phyloP scores from a whole-genome alignment of 495 filamentous ascomycete species.

The Chaetomium cochliodes region DNA sequence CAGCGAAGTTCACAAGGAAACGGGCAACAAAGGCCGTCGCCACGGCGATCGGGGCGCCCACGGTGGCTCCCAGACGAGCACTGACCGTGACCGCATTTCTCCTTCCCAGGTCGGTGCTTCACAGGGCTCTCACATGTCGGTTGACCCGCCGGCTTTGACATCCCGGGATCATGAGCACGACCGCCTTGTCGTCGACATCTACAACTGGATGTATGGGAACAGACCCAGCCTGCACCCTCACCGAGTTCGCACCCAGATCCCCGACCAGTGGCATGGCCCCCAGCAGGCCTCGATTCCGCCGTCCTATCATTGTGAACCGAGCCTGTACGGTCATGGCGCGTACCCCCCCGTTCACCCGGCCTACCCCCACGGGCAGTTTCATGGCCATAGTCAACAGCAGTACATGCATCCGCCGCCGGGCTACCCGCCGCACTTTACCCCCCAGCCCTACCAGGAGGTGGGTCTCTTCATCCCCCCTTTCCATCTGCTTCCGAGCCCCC shows the following conservation, averaged over 20 bases:
- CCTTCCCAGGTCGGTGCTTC: not conserved
- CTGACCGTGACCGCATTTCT: not conserved
- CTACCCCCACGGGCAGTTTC: not conserved
- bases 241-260: conserved; percentile 5
- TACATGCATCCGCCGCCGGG: not conserved
- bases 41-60: not conserved
- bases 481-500: not conserved
- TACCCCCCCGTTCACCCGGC: not conserved
- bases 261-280: conserved; percentile 3
- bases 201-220: conserved; percentile 2
- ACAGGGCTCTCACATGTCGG: not conserved
- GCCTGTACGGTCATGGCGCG: not conserved
- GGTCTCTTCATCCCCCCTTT: not conserved
- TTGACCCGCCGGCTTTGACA: not conserved
- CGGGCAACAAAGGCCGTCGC: not conserved
- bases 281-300: not conserved
- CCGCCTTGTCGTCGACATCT: conserved; percentile 5
- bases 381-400: not conserved
- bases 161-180: not conserved
- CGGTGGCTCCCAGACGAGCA: not conserved
- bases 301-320: not conserved
- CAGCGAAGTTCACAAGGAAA: not conserved
- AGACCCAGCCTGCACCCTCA: not conserved
- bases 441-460: conserved; percentile 11
- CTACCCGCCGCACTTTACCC: conserved; percentile 9